Evolutionary conservation across 192 early-diverging fungal genomes (phyloP).

Genomic region (Chytriomyces hyalinus): DNA sequence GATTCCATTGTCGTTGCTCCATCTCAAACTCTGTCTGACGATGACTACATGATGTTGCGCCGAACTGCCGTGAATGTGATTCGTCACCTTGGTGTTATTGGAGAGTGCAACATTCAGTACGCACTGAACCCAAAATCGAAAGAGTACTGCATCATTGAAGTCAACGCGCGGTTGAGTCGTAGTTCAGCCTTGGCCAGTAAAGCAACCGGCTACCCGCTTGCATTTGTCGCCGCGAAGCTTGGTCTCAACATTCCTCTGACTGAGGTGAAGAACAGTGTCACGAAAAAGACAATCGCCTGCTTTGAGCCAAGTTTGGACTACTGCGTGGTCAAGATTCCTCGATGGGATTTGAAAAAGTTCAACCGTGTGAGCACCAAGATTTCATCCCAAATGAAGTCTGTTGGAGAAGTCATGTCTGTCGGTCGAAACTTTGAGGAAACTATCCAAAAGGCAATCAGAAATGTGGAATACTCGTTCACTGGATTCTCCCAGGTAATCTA

Average conservation of each 20-base stretch:
- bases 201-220: conserved; percentile 97
- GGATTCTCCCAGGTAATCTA: conserved; percentile 72
- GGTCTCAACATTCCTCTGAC: conserved; percentile 91
- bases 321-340: conserved; percentile 63
- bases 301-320: conserved; percentile 98
- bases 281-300: conserved; percentile 93
- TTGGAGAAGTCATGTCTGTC: conserved; percentile 98
- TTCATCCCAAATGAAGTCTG: conserved; percentile 93
- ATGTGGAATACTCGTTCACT: conserved; percentile 84
- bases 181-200: conserved; percentile 94
- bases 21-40: conserved; percentile 94
- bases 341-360: conserved; percentile 94
- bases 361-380: conserved; percentile 88
- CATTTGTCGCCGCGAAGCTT: conserved; percentile 97
- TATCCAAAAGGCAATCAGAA: conserved; percentile 93
- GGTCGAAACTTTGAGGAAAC: conserved; percentile 98
- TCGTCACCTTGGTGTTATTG: conserved; percentile 94
- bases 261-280: conserved; percentile 93
- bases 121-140: conserved; percentile 91
- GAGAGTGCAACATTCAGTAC: conserved; percentile 99
- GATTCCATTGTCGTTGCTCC: conserved; percentile 99
- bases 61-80: conserved; percentile 96
- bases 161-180: conserved; percentile 94
- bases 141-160: conserved; percentile 99
- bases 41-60: conserved; percentile 99